These are phyloP conservation scores for Cryptosporidium meleagridis DNA, from an alignment of 169 alveolate species.

Conservation along the genomic window DNA sequence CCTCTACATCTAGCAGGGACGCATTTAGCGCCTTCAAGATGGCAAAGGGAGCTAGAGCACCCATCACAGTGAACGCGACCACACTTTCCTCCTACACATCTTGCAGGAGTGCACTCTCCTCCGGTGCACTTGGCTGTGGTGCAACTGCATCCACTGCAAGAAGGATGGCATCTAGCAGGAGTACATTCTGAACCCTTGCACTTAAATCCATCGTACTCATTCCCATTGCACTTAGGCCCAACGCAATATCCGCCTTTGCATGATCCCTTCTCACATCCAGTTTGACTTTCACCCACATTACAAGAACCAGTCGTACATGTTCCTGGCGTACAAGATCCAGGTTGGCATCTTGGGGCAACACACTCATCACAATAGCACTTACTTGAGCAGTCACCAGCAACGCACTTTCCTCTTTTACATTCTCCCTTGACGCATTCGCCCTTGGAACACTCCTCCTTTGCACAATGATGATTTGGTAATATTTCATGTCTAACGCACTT, in stretches of 20 bases:
- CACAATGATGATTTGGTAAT: constrained; percentile 25
- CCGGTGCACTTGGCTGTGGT: constrained; percentile 52
- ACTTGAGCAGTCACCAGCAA: background rate
- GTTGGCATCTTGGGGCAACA: constrained; percentile 50
- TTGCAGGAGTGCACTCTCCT: constrained; percentile 27
- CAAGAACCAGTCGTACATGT: constrained; percentile 26
- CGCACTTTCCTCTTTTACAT: constrained; percentile 13
- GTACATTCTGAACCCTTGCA: constrained; percentile 57
- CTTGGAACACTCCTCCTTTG: constrained; percentile 16
- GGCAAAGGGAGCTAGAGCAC: background rate
- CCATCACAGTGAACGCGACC: constrained; percentile 26
- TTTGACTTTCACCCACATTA: background rate
- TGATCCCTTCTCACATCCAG: constrained; percentile 12
- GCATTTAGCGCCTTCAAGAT: constrained; percentile 15
- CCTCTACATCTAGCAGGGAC: constrained; percentile 63
- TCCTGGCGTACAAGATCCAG: constrained; percentile 39
- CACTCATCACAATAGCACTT: constrained; percentile 18
- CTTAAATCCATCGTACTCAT: constrained; percentile 23
- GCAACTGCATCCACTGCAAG: constrained; percentile 14
- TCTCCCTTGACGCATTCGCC: constrained; percentile 35
- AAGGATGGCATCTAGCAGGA: constrained; percentile 34
- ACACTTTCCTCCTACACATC: constrained; percentile 44
- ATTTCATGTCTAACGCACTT: constrained; percentile 15
- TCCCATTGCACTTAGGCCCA: constrained; percentile 30
- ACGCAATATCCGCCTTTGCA: constrained; percentile 55